phyloP scores from a whole-genome alignment of 139 green algal genomes.

The Volvox africanus region DNA sequence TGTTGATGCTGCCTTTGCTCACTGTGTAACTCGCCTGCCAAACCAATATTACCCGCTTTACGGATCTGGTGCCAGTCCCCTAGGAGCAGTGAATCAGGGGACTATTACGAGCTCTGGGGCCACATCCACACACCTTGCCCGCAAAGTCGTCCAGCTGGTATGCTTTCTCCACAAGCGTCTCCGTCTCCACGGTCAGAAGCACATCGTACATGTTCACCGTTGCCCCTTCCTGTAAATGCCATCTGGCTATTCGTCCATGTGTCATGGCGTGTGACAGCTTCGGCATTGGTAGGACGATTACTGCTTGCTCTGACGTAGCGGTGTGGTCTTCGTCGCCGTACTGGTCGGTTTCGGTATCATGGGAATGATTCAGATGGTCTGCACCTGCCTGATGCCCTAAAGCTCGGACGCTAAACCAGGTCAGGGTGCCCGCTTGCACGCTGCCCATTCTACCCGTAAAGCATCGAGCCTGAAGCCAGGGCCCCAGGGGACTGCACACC shows the following conservation, averaged over 20 bases:
- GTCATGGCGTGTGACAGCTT: constrained; percentile 23
- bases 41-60: not conserved
- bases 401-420: not conserved
- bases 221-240: not conserved
- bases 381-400: not conserved
- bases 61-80: too few relatives aligned
- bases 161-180: constrained; percentile 34
- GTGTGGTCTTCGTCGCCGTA: not conserved
- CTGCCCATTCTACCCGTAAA: too few relatives aligned
- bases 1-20: not conserved
- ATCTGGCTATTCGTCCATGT: not conserved
- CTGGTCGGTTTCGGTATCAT: not conserved
- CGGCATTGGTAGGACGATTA: constrained; percentile 28
- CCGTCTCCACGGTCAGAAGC: constrained; percentile 22
- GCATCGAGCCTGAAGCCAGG: too few relatives aligned
- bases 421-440: too few relatives aligned
- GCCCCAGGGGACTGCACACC: too few relatives aligned
- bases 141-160: constrained; percentile 23
- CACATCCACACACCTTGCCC: constrained; percentile 7
- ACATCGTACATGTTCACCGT: constrained; percentile 10
- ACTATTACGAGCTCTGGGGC: not conserved
- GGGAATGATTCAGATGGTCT: not conserved
- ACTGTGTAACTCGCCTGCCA: not conserved
- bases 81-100: not conserved
- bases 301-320: not conserved